A percentile compares a stretch with the other conserved stretches of the same genome.
These are phyloP conservation scores for Hamigera avellanea DNA, from an alignment of 495 filamentous ascomycete genomes.

Conservation along the genomic window DNA sequence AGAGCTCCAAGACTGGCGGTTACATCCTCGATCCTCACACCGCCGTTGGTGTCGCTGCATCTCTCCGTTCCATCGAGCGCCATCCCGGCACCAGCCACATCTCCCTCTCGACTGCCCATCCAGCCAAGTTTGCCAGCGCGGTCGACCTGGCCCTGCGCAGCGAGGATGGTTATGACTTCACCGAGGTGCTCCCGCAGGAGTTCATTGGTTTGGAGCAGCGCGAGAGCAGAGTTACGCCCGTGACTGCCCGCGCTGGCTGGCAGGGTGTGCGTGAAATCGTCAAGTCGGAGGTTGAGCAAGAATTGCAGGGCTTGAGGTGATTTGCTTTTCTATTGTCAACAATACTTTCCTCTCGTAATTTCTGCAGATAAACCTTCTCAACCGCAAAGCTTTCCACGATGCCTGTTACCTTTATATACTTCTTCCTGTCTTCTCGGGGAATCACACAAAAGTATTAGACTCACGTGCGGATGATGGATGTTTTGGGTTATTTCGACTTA, in stretches of 20 bases:
- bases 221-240: conserved; percentile 23
- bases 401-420: too few species aligned
- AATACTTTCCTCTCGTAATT: too few species aligned
- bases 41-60: conserved; percentile 70
- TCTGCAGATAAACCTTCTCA: too few species aligned
- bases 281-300: conserved; percentile 27
- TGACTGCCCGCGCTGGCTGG: conserved; percentile 20
- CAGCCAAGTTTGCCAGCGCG: conserved; percentile 78
- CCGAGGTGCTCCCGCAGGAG: conserved; percentile 64
- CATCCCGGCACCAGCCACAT: conserved; percentile 48
- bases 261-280: conserved; percentile 28
- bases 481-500: too few species aligned
- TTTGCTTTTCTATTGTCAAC: too few species aligned
- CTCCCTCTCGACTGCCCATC: conserved; percentile 82
- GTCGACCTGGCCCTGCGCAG: conserved; percentile 63
- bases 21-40: conserved; percentile 92
- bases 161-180: conserved; percentile 57
- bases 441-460: too few species aligned
- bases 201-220: conserved; percentile 62
- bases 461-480: too few species aligned
- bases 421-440: too few species aligned
- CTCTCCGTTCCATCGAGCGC: conserved; percentile 51
- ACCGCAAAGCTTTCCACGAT: too few species aligned
- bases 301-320: conserved; percentile 6
- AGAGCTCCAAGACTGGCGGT: conserved; percentile 21